Percentiles rank a stretch among this genome's conserved stretches.
Evolutionary conservation across 1,284 basidiomycete genomes (phyloP).

Genomic region (Rhodotorula sp.): DNA sequence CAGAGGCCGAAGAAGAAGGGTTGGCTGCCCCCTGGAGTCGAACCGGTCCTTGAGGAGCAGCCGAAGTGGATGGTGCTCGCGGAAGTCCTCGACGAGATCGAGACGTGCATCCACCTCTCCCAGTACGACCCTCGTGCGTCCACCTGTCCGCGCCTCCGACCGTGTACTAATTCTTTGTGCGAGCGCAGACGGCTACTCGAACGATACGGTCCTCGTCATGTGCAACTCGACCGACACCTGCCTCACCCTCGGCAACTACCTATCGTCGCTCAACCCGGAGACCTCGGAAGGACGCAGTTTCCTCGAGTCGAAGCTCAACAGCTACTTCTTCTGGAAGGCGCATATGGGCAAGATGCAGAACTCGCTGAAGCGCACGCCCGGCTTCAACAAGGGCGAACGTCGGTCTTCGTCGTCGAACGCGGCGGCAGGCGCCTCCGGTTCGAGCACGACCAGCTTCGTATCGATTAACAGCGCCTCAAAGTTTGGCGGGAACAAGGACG

Average conservation of each 20-base stretch:
- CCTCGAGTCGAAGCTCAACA: conserved; percentile 74
- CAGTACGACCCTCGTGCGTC: conserved; percentile 30
- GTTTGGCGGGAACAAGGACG: neutral
- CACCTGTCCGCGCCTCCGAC: too few species aligned
- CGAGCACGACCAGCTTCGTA: neutral
- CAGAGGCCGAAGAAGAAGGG: conserved; percentile 10
- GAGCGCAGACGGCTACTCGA: conserved; percentile 44
- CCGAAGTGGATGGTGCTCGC: conserved; percentile 90
- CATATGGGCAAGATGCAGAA: conserved; percentile 53
- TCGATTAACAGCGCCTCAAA: neutral
- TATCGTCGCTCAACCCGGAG: conserved; percentile 62
- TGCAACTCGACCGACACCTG: conserved; percentile 76
- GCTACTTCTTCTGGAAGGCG: conserved; percentile 80
- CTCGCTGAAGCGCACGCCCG: conserved; percentile 30
- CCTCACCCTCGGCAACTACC: conserved; percentile 71
- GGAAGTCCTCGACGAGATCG: conserved; percentile 85
- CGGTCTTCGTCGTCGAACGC: neutral
- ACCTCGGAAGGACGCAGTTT: conserved; percentile 45
- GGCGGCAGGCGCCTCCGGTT: neutral
- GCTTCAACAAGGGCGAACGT: conserved; percentile 9
- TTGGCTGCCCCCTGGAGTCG: conserved; percentile 76
- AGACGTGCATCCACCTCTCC: conserved; percentile 66
- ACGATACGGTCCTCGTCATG: conserved; percentile 82
- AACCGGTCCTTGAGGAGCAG: conserved; percentile 85
- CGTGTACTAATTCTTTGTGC: neutral